Evolutionary conservation across 768 basidiomycete genomes (phyloP), one percentile per base, ranked within the genome.

Genomic region (Omphalotus guepiniiformis): DNA sequence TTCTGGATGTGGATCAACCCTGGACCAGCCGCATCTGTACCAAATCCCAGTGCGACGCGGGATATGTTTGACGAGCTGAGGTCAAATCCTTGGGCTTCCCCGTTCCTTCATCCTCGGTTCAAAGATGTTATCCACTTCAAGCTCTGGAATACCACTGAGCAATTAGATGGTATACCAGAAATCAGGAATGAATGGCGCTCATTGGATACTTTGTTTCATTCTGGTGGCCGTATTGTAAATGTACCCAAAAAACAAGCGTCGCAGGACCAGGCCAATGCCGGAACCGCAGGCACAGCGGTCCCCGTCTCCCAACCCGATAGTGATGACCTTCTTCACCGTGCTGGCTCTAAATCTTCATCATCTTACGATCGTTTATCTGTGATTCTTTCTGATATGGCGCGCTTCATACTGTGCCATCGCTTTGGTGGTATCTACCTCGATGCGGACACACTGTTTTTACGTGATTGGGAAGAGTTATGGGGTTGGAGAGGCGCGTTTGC

Each of bases 1-100:
- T 88, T 98, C 61, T 97, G 93, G 93, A 66, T 98, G 40, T 99
- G 95, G 95, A 94, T 98, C 62, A 97, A 95, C 61, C 93, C 95
- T 7, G 94, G 93, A n/a, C 93, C 93, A 2, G 93, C 94, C 12
- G 92, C 93, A 1, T 76, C 87, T 9, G 77, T 93, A 1, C 91
- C 92, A 1, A 93, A 94, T 58, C 87, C 89, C 12, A 76, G 76
- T 34, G 95, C 93, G 3, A 64, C 80, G 45, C 70, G 69, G 22
- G 85, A 94, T 59, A 94, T 97, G 93, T 88, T 79, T 61, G 79
- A 82, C 21, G 75, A 82, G 56, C 78, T 98, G 30, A 84, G 82
- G 61, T 67, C 74, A 12, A 98, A 88, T 61, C 91, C 93, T 1
- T 99, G 95, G 95, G 85, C 92, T 2, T 82, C 92, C 1, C 94